Evolutionary conservation across 805 yeast species (phyloP), one percentile per base, ranked within the genome.

Genomic region (Phaffomyces antillensis): DNA sequence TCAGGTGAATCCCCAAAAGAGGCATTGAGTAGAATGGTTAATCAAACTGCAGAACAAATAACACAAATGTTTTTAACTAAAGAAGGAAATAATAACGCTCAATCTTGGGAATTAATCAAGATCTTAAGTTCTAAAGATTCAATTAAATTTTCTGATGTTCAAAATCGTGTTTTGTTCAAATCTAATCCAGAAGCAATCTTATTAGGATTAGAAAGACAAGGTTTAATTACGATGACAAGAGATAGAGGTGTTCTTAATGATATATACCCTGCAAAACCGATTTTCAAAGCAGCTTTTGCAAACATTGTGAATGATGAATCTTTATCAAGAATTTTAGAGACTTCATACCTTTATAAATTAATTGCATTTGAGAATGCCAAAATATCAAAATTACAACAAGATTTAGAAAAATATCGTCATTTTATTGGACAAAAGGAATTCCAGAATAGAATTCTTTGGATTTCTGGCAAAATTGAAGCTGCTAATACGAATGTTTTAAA

Each of bases 51-150:
- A 6, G 90, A 87, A 55, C 97, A 91, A 59, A 77, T 91, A 17
- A 79, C 91, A 3, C 96, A 91, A 44, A 80, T 86, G 56, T 89
- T 82, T 62, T 56, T 80, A 41, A 70, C 77, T 40, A 71, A 65
- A 37, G 67, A 68, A 32, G 77, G 77, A 13, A 79, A 90, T 72
- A 74, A 76, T 24, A 67, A 83, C 13, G 86, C 95, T 2, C 96
- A 91, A 59, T 93, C 88, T 0, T 93, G 99, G 98, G 77, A 73
- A 20, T 58, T 93, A 20, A 79, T 91, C 54, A 83, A 83, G 54
- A 48, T 73, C 34, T 70, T 93, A 34, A 76, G 88, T 1, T 61
- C 65, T 10, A 55, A 65, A 0, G 78, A 76, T 0, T 52, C 56
- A 4, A 64, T 86, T 3, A 52, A 66, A 1, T 81, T 68, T 55